Conservation (phyloP, 2,329 filamentous ascomycete species). For the Scytalidium sp. region DNA sequence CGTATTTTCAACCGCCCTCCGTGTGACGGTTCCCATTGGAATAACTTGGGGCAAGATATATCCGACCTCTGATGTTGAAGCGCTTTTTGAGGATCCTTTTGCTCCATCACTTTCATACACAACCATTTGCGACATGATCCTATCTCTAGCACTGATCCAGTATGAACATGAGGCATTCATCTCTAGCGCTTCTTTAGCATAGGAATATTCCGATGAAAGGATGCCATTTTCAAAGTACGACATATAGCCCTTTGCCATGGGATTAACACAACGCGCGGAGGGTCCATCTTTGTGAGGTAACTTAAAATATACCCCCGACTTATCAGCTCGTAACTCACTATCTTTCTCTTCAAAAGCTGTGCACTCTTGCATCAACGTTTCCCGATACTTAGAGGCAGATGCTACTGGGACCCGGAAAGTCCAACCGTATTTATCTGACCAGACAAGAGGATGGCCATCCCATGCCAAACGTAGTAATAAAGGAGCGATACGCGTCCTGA, state of each 20-base stretch:
- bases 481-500: slow-evolving; percentile 84
- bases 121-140: slow-evolving; percentile 94
- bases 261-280: slow-evolving; percentile 76
- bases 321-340: slow-evolving; percentile 62
- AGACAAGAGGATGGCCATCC: slow-evolving; percentile 86
- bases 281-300: slow-evolving; percentile 96
- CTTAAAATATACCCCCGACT: slow-evolving; percentile 74
- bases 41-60: slow-evolving; percentile 95
- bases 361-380: slow-evolving; percentile 70
- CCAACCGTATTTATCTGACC: slow-evolving; percentile 94
- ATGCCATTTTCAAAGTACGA: slow-evolving; percentile 87
- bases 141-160: slow-evolving; percentile 93
- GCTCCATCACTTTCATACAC: slow-evolving; percentile 71
- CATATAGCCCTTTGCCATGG: slow-evolving; percentile 88
- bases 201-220: slow-evolving; percentile 80
- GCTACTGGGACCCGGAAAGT: slow-evolving; percentile 73
- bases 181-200: slow-evolving; percentile 91
- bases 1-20: slow-evolving; percentile 92
- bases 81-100: slow-evolving; percentile 15
- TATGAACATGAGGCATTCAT: slow-evolving; percentile 99
- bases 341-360: slow-evolving; percentile 76
- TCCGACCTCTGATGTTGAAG: slow-evolving; percentile 43
- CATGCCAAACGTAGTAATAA: slow-evolving; percentile 80
- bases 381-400: slow-evolving; percentile 62
- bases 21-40: slow-evolving; percentile 96